Conservation (phyloP, 108 stramenopile species). For the Pseudonitzschia delicatissima region DNA sequence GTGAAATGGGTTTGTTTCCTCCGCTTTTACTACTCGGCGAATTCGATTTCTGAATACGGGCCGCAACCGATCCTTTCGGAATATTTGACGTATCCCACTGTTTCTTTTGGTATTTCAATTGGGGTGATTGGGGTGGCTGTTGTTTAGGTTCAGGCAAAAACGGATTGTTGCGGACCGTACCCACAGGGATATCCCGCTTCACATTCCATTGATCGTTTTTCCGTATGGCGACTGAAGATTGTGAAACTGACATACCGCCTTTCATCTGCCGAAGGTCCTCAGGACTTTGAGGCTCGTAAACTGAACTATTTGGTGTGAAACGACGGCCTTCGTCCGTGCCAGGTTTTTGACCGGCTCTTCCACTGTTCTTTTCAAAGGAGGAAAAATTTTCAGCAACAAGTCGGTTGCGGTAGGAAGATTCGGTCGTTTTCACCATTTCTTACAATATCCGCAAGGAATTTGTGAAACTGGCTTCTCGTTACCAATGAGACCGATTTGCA, state of each 20-base stretch:
- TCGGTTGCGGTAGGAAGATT: constrained; percentile 13
- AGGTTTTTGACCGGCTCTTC: not conserved
- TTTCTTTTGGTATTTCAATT: constrained; percentile 30
- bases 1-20: not conserved
- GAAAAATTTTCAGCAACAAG: not conserved
- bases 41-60: constrained; percentile 6
- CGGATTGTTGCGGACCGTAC: constrained; percentile 35
- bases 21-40: constrained; percentile 1
- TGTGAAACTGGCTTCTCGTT: no score
- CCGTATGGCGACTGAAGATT: constrained; percentile 2
- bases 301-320: not conserved
- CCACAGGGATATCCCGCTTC: constrained; percentile 28
- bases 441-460: no score
- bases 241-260: not conserved
- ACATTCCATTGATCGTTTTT: constrained; percentile 31
- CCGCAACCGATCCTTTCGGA: constrained; percentile 24
- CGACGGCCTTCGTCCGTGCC: not conserved
- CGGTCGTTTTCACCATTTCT: constrained; percentile 1
- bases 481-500: no score
- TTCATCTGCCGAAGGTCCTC: not conserved
- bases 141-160: constrained; percentile 25
- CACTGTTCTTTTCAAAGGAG: constrained; percentile 8
- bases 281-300: not conserved
- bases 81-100: constrained; percentile 39
- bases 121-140: constrained; percentile 12